These are phyloP conservation scores for Podila epicladia DNA, from an alignment of 192 early-diverging fungal species.

Conservation along the genomic window DNA sequence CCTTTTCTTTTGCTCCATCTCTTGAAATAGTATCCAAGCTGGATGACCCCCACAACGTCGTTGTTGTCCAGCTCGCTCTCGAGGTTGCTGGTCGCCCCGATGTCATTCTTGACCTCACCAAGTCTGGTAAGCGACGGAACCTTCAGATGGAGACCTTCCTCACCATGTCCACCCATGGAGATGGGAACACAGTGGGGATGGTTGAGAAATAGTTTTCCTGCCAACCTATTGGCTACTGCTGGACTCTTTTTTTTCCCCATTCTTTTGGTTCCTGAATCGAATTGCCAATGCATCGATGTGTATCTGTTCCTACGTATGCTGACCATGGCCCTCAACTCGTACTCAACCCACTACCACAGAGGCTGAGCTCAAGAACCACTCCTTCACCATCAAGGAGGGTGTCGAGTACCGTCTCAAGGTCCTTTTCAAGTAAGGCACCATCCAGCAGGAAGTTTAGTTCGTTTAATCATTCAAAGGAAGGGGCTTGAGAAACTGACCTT, in stretches of 20 bases:
- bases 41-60: constrained; percentile 64
- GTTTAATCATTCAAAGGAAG: neutral
- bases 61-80: constrained; percentile 75
- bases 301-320: neutral
- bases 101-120: constrained; percentile 81
- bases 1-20: constrained; percentile 1
- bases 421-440: constrained; percentile 74
- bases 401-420: constrained; percentile 94
- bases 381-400: constrained; percentile 96
- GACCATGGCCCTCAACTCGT: neutral
- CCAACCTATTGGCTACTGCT: neutral
- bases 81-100: constrained; percentile 80
- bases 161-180: neutral
- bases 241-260: neutral
- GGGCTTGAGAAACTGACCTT: neutral
- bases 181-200: neutral
- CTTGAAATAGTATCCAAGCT: constrained; percentile 14
- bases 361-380: constrained; percentile 72
- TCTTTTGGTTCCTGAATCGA: too few relatives aligned
- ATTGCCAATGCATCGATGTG: neutral
- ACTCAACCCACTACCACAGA: constrained; percentile 51
- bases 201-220: neutral
- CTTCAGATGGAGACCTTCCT: neutral
- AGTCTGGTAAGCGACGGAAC: constrained; percentile 63
- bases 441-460: too few relatives aligned